Evolutionary conservation across 805 yeast genomes (phyloP).

Genomic region (Teunomyces lycoperdinae): DNA sequence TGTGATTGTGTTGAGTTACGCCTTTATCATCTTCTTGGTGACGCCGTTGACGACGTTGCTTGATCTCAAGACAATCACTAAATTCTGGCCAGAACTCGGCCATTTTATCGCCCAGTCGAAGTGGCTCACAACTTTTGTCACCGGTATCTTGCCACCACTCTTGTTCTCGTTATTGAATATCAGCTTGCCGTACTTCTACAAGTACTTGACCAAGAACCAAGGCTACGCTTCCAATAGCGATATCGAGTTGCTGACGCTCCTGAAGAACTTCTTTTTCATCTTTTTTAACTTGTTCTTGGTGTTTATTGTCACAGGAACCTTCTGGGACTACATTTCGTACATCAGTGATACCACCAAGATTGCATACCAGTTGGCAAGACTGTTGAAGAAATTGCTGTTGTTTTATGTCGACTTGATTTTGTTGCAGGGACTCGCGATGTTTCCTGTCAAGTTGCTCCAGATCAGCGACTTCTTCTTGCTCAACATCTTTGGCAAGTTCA

Average conservation of each 20-base stretch:
- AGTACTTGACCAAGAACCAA: slow-evolving; percentile 48
- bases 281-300: slow-evolving; percentile 61
- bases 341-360: slow-evolving; percentile 58
- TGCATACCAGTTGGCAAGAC: slow-evolving; percentile 53
- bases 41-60: slow-evolving; percentile 56
- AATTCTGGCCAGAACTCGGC: slow-evolving; percentile 59
- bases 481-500: slow-evolving; percentile 35
- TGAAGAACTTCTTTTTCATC: slow-evolving; percentile 58
- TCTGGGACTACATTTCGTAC: slow-evolving; percentile 56
- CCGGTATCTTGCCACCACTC: slow-evolving; percentile 62
- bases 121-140: slow-evolving; percentile 52
- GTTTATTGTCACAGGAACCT: slow-evolving; percentile 60
- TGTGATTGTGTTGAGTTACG: slow-evolving; percentile 47
- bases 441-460: slow-evolving; percentile 55
- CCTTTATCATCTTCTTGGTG: slow-evolving; percentile 52
- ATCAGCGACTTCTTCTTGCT: slow-evolving; percentile 50
- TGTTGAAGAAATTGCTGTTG: slow-evolving; percentile 49
- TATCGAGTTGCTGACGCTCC: slow-evolving; percentile 53
- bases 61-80: slow-evolving; percentile 53
- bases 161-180: slow-evolving; percentile 55
- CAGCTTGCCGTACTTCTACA: slow-evolving; percentile 53
- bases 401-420: slow-evolving; percentile 61
- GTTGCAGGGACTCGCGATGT: slow-evolving; percentile 68
- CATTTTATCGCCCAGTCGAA: slow-evolving; percentile 49
- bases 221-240: slow-evolving; percentile 58